Evolutionary conservation across 176 grass and related monocot genomes (phyloP), one percentile per base, ranked within the genome.

Genomic region (Avena insularis): DNA sequence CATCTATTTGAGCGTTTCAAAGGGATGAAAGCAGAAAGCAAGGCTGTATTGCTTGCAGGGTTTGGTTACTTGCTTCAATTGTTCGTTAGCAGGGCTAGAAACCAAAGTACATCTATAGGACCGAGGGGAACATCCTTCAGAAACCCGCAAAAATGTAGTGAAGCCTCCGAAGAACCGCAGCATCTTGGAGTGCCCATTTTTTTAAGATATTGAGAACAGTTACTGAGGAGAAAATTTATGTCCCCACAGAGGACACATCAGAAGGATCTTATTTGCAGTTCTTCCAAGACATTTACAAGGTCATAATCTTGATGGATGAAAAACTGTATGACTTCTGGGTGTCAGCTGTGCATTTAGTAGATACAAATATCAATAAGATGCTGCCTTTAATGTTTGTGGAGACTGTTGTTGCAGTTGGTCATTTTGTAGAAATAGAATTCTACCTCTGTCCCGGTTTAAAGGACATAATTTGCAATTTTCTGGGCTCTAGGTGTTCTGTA

Each of bases 221-320:
- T 77, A 88, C 89, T 73, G 73, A 91, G 83, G 96, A 96, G 92
- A 96, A 82, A 74, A 93, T 94, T 68, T 98, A 98, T 95, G 69
- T 91, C 53, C 88, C 87, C 62, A 96, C 92, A 21, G 92, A 98
- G 79, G 96, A 94, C 79, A 92, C 86, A 73, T 75, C 59, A 17
- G 95, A 93, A 91, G 90, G 88, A 78, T 89, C 84, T 74, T 84
- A 96, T 83, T 92, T 92, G 84, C 92, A 91, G 43, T 98, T 96
- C 85, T 92, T 98, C 90, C 89, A 91, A 90, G 86, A 94, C 77
- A 77, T 90, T 81, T 90, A 94, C 53, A 71, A 64, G 15, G 71
- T 90, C 58, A 80, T 98, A 48, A 81, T 94, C 88, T 98, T 80
- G 31, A 78, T 98, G 67, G 88, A 90, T 40, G 82, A 89, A 77